Conservation (phyloP, 306 rosid species). For the Sesbania bispinosa region DNA sequence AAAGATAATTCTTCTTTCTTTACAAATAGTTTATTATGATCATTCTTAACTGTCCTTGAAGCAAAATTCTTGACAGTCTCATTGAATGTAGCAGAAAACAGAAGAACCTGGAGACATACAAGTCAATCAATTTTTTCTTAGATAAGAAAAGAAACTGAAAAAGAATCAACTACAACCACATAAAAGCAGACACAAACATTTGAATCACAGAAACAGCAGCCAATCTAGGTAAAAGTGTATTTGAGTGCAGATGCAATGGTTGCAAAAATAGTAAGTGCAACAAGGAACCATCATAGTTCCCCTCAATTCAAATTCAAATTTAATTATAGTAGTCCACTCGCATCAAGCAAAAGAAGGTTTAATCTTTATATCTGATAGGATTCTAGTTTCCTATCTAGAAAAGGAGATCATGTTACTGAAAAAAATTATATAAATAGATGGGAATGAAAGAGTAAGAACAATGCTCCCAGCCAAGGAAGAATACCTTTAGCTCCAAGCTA, state of each 20-base stretch:
- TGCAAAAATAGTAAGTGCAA: background rate
- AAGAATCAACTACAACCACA: background rate
- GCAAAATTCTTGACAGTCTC: constrained; percentile 73
- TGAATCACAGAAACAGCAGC: background rate
- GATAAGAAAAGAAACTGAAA: background rate
- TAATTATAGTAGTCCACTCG: background rate
- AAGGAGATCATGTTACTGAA: background rate
- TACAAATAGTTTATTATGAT: constrained; percentile 75
- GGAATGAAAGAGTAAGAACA: background rate
- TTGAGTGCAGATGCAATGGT: background rate
- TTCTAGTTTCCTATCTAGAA: background rate
- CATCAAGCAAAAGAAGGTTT: constrained; percentile 2
- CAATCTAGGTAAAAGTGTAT: background rate
- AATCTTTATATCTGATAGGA: background rate
- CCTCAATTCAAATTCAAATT: background rate
- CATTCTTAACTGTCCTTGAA: constrained; percentile 52
- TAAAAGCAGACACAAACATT: background rate
- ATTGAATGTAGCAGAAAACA: constrained; percentile 92
- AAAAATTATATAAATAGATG: background rate
- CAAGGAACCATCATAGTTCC: background rate
- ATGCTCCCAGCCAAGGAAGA: background rate
- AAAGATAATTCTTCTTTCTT: constrained; percentile 84
- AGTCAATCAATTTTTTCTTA: background rate
- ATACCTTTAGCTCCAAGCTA: background rate
- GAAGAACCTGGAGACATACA: constrained; percentile 58